Evolutionary conservation across 768 basidiomycete species (phyloP), one percentile per base, ranked within the genome.

Genomic region (Kwoniella europaea): DNA sequence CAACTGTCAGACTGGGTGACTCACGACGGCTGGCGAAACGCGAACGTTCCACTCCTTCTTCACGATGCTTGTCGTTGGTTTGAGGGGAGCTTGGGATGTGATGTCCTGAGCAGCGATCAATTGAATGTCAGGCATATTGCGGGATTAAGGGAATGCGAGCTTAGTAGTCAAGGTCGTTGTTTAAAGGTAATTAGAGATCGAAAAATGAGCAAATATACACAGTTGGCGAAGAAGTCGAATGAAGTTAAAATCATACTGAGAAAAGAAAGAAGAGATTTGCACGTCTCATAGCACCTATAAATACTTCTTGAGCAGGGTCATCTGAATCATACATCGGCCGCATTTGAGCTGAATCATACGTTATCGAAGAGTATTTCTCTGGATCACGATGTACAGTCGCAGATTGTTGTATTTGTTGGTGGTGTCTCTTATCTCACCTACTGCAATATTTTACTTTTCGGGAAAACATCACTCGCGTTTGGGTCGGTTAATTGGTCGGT

Each of bases 11-110:
- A 10, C 44, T n/a, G 6, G 24, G 43, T 1, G 16, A 74, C 80
- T 69, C 68, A 79, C 80, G 2, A 78, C 76, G 41, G 72, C 67
- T 3, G 80, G 78, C 20, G 78, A 75, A 3, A 69, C 78, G n/a
- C 74, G 72, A 44, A 81, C 72, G 24, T 75, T 71, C 80, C 80
- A 81, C 63, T 73, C 24, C 27, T 66, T 68, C 29, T 68, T 57
- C 24, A 55, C 41, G 4, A 13, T 35, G 7, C 20, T 15, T 5
- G 20, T 52, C 6, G n/a, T 27, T 52, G 42, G 20, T 54, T 73
- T 74, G 24, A 52, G 20, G 44, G 53, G 53, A 44, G 44, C 42
- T 20, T 22, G 22, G 5, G 52, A n/a, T 18, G 52, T 20, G 15
- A 63, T 53, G 24, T 71, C 66, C 44, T 65, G 57, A 10, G 69